Evolutionary conservation across 441 rosid species (phyloP).

Genomic region (Syzygium syzygioides): DNA sequence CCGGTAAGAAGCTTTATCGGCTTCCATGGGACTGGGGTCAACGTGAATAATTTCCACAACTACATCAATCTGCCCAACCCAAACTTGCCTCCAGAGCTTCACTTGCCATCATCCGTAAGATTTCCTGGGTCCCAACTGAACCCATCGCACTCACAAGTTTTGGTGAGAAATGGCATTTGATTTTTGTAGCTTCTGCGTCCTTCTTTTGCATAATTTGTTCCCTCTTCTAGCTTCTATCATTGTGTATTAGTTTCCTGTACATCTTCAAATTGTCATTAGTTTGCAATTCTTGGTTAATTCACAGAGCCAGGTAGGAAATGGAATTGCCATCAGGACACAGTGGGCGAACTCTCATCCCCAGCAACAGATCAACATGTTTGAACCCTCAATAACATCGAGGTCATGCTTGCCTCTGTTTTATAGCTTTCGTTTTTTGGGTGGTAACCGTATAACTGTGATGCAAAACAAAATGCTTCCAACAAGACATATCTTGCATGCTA

Average conservation of each 20-base stretch:
- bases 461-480: background rate
- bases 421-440: background rate
- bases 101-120: background rate
- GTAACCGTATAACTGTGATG: background rate
- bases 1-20: accelerated
- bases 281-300: background rate
- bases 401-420: background rate
- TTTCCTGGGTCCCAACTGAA: background rate
- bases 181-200: background rate
- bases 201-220: background rate
- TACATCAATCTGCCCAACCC: background rate
- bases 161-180: background rate
- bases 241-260: background rate
- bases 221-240: background rate
- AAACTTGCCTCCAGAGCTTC: background rate
- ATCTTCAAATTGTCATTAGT: background rate
- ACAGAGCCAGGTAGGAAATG: background rate
- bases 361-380: background rate
- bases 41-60: accelerated
- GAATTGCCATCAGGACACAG: background rate
- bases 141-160: background rate
- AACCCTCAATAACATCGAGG: background rate
- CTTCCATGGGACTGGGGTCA: accelerated
- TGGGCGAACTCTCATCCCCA: background rate
- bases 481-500: background rate